Conservation (phyloP, 2,329 filamentous ascomycete species). For the Verticillium isaacii region DNA sequence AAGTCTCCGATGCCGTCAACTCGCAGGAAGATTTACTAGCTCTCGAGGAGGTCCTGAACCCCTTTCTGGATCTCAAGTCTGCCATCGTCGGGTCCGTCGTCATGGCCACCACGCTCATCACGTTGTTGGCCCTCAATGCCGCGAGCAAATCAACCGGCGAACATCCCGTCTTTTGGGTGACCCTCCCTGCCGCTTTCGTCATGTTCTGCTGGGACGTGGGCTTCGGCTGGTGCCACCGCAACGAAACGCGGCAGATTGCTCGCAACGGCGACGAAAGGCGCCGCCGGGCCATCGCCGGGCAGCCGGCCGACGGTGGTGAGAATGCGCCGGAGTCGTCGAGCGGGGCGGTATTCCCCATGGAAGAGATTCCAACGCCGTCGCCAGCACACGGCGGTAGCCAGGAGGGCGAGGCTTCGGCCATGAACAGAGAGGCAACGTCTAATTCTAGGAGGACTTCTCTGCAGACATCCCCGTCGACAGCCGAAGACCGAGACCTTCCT, state of each 20-base stretch:
- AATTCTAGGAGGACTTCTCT: too few species aligned
- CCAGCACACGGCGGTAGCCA: too few species aligned
- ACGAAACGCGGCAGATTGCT: slow-evolving; percentile 61
- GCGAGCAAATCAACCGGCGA: slow-evolving; percentile 42
- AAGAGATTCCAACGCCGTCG: too few species aligned
- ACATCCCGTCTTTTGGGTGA: slow-evolving; percentile 62
- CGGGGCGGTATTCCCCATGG: too few species aligned
- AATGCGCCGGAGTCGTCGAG: background rate
- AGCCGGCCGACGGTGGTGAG: slow-evolving; percentile 3
- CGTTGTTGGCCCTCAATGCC: slow-evolving; percentile 62
- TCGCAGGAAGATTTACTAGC: slow-evolving; percentile 37
- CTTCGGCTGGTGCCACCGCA: slow-evolving; percentile 57
- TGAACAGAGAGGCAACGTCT: too few species aligned
- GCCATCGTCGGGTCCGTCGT: slow-evolving; percentile 59
- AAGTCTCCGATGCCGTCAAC: slow-evolving; percentile 26
- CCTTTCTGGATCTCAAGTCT: slow-evolving; percentile 62
- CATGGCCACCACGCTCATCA: slow-evolving; percentile 63
- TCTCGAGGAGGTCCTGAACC: slow-evolving; percentile 70
- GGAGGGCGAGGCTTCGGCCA: too few species aligned
- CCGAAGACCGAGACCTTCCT: too few species aligned
- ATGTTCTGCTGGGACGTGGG: slow-evolving; percentile 64
- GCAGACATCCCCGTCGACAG: too few species aligned
- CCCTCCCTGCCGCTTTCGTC: slow-evolving; percentile 60
- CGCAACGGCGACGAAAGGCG: slow-evolving; percentile 39
- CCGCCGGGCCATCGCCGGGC: slow-evolving; percentile 1